Base-by-base conservation (phyloP, 1,284 basidiomycete species). In the Trametes polyzona region DNA sequence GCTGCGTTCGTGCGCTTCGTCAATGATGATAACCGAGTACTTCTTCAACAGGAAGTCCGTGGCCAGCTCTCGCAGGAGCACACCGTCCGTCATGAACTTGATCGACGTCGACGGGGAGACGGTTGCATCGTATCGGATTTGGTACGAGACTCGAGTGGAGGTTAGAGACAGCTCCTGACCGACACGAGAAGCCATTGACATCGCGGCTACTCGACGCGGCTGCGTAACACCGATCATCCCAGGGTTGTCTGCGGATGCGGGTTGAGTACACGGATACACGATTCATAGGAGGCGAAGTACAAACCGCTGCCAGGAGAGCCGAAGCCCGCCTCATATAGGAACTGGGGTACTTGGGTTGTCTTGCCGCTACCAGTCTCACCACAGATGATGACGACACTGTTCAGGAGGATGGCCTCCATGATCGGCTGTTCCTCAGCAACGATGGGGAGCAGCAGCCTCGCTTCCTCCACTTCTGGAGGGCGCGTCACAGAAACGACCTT, bases 31-130 rank as follows among this genome's bases (percentile, higher is more conserved):
- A 30, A 97, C 91, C 23, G 93, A 95, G 73, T 99, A 99, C 70
- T 90, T 93, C 50, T 79, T 85, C 16, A 99, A 79, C 29, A 98
- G 73, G 70, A 99, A 96, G 70, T 99, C 96, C 14, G 84, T 86
- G 0, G 94, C 90, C 21, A 99, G 80, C 73, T 99, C 97, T 55
- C 97, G 88, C 11, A 99, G 79, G 23, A 99, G 77, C 14, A 99
- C 95, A 79, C 97, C 97, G 68, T 99, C 97, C 2, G 97, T 99
- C 96, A 99, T 99, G 79, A 99, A 99, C 74, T 99, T 98, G 78
- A 99, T 95, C 7, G 87, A 87, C 0, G 97, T 99, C 23, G 87
- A 81, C 0, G 93, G 81, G 2, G 93, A 93, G 0, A 95, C 90
- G 0, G 94, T 98, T 0, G 93, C 92, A 61, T 98, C 96, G 72